Percentiles rank a stretch among this genome's conserved stretches.
phyloP scores from a whole-genome alignment of 106 monocot species.

The Xerophyta viscosa region DNA sequence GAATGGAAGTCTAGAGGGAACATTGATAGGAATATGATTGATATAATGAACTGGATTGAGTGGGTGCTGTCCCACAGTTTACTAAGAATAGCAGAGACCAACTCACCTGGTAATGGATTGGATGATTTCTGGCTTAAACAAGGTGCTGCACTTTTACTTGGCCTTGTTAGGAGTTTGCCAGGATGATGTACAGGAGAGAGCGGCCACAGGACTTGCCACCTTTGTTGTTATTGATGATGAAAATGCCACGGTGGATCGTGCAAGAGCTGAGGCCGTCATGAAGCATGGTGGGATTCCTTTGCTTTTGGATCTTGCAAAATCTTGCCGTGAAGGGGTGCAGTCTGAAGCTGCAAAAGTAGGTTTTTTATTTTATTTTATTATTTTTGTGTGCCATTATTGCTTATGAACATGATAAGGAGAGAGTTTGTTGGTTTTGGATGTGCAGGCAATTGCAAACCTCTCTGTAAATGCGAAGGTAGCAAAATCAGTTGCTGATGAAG shows the following conservation, averaged over 20 bases:
- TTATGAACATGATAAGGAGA: too few relatives aligned
- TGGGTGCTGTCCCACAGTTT: slow-evolving; percentile 79
- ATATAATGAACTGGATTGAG: slow-evolving; percentile 75
- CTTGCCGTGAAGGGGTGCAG: slow-evolving; percentile 68
- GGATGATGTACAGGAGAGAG: slow-evolving; percentile 92
- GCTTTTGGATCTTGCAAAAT: slow-evolving; percentile 77
- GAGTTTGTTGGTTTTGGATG: too few relatives aligned
- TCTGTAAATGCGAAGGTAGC: slow-evolving; percentile 96
- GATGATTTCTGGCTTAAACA: slow-evolving; percentile 83
- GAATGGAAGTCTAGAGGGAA: slow-evolving; percentile 30
- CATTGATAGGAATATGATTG: slow-evolving; percentile 38
- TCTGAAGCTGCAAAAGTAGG: slow-evolving; percentile 92
- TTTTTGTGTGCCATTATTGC: too few relatives aligned
- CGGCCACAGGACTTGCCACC: slow-evolving; percentile 80
- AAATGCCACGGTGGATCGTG: slow-evolving; percentile 65
- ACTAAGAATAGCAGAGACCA: slow-evolving; percentile 67
- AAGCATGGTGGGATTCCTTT: slow-evolving; percentile 70
- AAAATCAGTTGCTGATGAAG: slow-evolving; percentile 89
- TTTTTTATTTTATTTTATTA: too few relatives aligned
- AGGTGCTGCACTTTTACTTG: slow-evolving; percentile 56
- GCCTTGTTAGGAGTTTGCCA: slow-evolving; percentile 60
- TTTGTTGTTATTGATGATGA: slow-evolving; percentile 97
- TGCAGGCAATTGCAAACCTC: slow-evolving; percentile 92
- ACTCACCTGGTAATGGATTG: slow-evolving; percentile 42
- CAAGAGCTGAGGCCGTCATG: slow-evolving; percentile 87